phyloP scores from a whole-genome alignment of 441 rosid genomes.

The Syzygium malaccense region DNA sequence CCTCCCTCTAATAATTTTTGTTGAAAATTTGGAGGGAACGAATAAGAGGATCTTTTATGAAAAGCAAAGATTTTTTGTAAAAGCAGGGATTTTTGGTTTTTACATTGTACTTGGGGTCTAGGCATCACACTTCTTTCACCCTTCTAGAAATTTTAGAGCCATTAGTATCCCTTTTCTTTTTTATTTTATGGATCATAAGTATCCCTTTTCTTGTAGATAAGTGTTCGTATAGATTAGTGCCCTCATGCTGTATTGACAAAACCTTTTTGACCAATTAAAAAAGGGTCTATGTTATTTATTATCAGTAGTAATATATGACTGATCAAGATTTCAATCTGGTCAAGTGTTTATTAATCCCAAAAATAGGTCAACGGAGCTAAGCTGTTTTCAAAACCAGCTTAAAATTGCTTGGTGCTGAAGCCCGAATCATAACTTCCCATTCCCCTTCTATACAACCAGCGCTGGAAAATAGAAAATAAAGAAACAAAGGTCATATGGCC shows the following conservation, averaged over 20 bases:
- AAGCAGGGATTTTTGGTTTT: background rate
- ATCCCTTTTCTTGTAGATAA: background rate
- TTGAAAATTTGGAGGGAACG: background rate
- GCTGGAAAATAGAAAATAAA: background rate
- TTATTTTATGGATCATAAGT: background rate
- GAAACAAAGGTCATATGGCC: background rate
- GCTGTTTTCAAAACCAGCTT: background rate
- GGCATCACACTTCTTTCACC: background rate
- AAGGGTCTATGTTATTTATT: background rate
- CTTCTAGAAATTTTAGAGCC: background rate
- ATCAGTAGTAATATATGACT: background rate
- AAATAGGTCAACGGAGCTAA: background rate
- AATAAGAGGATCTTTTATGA: background rate
- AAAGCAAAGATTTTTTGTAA: background rate
- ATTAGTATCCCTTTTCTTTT: background rate
- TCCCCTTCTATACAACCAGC: background rate
- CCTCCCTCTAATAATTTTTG: background rate
- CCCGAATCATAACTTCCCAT: background rate
- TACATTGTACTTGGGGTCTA: background rate
- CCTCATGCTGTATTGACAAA: background rate
- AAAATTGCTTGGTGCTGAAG: background rate
- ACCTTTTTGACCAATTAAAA: background rate
- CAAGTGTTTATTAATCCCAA: background rate
- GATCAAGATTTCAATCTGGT: background rate
- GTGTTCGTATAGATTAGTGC: background rate